phyloP scores from a whole-genome alignment of 2,329 filamentous ascomycete genomes.

The Cadophora gregata region DNA sequence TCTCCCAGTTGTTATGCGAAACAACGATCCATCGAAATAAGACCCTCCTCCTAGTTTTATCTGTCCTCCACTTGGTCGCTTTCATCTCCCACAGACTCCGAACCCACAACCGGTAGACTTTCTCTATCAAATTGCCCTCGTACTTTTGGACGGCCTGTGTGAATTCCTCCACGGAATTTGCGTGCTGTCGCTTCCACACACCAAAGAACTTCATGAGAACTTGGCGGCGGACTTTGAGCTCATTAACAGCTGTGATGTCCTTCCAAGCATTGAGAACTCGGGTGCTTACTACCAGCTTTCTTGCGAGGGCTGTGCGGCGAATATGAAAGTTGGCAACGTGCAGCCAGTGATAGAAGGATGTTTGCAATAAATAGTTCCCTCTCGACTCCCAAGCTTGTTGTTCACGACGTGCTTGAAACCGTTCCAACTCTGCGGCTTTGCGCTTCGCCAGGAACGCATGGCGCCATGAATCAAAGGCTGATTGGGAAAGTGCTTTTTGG shows the following conservation, averaged over 20 bases:
- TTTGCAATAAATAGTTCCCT: constrained; percentile 67
- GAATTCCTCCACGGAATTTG: constrained; percentile 31
- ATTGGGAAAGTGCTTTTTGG: constrained; percentile 55
- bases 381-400: constrained; percentile 66
- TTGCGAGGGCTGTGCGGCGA: constrained; percentile 69
- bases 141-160: constrained; percentile 43
- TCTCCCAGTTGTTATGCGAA: constrained; percentile 31
- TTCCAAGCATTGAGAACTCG: constrained; percentile 74
- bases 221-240: constrained; percentile 55
- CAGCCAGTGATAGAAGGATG: constrained; percentile 73
- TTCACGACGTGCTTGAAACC: constrained; percentile 62
- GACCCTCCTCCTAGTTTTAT: constrained; percentile 29
- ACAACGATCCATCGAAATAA: constrained; percentile 37
- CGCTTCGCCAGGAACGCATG: constrained; percentile 42
- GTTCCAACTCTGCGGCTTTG: constrained; percentile 50
- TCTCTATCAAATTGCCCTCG: constrained; percentile 41
- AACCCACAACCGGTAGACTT: constrained; percentile 45
- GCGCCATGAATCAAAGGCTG: constrained; percentile 59
- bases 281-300: constrained; percentile 72
- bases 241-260: constrained; percentile 57
- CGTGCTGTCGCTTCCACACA: constrained; percentile 49
- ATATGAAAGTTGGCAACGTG: constrained; percentile 67
- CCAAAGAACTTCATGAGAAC: constrained; percentile 59
- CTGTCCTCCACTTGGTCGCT: constrained; percentile 32
- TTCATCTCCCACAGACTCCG: constrained; percentile 43